Evolutionary conservation across 2,329 filamentous ascomycete species (phyloP).

Genomic region (Paracorniculantispora psalliotae): DNA sequence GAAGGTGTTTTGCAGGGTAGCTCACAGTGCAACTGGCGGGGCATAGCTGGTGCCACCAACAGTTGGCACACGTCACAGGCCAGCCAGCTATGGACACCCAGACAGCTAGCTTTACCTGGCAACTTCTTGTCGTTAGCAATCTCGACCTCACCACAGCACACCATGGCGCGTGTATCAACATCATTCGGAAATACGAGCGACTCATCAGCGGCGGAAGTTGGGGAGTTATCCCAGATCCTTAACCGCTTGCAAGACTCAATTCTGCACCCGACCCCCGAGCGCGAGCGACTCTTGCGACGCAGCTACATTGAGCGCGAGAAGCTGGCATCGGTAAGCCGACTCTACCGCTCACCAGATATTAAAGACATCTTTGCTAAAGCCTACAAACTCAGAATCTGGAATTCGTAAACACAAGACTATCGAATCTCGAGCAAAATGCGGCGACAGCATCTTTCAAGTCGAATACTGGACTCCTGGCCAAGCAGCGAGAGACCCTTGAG

Average conservation of each 20-base stretch:
- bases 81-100: background rate
- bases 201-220: slow-evolving; percentile 24
- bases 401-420: slow-evolving; percentile 63
- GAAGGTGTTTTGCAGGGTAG: too few relatives aligned
- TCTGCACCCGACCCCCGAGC: slow-evolving; percentile 56
- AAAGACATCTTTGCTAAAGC: slow-evolving; percentile 45
- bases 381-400: slow-evolving; percentile 55
- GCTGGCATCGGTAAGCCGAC: slow-evolving; percentile 34
- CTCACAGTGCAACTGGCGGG: background rate
- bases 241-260: slow-evolving; percentile 61
- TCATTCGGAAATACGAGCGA: background rate
- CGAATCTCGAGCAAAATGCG: slow-evolving; percentile 66
- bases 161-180: slow-evolving; percentile 8
- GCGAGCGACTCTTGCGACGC: slow-evolving; percentile 50
- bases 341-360: too few relatives aligned
- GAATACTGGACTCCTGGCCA: slow-evolving; percentile 36
- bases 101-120: background rate
- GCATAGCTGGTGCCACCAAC: background rate
- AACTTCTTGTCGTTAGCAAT: background rate
- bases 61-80: slow-evolving; percentile 8
- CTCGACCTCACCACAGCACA: background rate
- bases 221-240: slow-evolving; percentile 60
- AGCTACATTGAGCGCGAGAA: slow-evolving; percentile 60
- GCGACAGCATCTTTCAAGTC: slow-evolving; percentile 12
- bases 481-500: slow-evolving; percentile 62